Conservation (phyloP, 768 basidiomycete species). For the Tremella yokohamensis region DNA sequence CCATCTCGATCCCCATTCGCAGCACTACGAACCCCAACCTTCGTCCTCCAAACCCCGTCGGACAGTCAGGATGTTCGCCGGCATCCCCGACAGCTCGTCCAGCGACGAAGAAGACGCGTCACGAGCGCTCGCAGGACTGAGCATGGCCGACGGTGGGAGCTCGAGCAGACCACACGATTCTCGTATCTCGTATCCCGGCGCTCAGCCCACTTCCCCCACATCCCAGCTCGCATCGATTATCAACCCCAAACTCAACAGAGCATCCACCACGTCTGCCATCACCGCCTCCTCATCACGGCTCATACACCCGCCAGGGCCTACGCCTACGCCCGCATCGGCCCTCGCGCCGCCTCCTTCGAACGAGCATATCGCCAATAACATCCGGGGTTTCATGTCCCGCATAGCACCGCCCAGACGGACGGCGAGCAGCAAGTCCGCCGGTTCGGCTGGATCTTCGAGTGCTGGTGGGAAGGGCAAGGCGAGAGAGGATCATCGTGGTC, state of each 20-base stretch:
- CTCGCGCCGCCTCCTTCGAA: neutral
- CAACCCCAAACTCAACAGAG: constrained; percentile 3
- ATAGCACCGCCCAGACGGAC: neutral
- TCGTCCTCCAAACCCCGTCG: too few species aligned
- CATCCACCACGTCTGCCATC: neutral
- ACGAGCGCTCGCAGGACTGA: too few species aligned
- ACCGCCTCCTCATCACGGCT: neutral
- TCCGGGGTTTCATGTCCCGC: neutral
- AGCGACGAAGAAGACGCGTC: too few species aligned
- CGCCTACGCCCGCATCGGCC: neutral
- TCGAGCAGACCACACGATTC: neutral
- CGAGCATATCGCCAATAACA: constrained; percentile 2
- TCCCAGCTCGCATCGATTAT: constrained; percentile 3
- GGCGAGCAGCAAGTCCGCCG: neutral
- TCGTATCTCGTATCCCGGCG: constrained; percentile 4
- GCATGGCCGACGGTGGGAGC: too few species aligned
- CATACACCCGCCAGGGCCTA: neutral
- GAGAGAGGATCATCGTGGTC: constrained; percentile 1
- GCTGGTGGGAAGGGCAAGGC: neutral
- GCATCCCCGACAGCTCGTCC: too few species aligned
- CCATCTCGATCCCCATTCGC: too few species aligned
- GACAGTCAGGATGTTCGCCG: too few species aligned
- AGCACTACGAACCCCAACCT: too few species aligned
- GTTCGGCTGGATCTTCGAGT: neutral
- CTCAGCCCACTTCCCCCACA: constrained; percentile 1